Evolutionary conservation across 2,329 filamentous ascomycete species (phyloP), one percentile per base, ranked within the genome.

Genomic region (Claviceps quebecensis): DNA sequence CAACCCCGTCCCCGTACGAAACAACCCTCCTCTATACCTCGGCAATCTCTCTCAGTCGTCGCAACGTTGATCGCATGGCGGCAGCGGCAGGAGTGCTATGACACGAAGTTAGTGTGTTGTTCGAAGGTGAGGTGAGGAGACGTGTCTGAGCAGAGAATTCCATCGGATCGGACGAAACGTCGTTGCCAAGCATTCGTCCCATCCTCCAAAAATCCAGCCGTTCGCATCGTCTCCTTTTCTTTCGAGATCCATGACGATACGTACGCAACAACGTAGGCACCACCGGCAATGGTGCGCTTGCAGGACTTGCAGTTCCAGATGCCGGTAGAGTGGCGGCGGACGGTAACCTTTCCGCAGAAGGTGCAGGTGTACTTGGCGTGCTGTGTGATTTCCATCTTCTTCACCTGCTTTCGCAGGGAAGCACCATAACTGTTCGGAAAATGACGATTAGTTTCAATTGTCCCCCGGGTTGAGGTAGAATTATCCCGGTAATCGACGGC

Each of bases 331-430:
- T 88, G 79, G 69, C 91, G 84, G 80, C 89, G 89, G 69, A 95
- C 89, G 65, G 84, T 86, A 71, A 83, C 84, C 85, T 97, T 97
- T 70, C 91, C 91, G 82, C 89, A 95, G 86, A 97, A 98, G 61
- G 90, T 91, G 84, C 91, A 97, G 70, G 84, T 83, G 70, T 96
- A 97, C 73, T 86, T 86, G 77, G 89, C 88, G 81, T 98, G 93
- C 76, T 97, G 93, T 67, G 87, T 87, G 73, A 97, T 87, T 85
- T 97, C 93, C 86, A 96, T 95, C 87, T 96, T 96, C 88, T 97
- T 97, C 70, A 72, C 69, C 66, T 72, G 90, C 83, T 97, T 97
- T 77, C 90, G 88, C 76, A 97, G 88, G 68, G 93, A 97, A 72
- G 93, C 91, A 90, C 91, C 93, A 76, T 95, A 95, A 82, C 88